These are phyloP conservation scores for Peronospora destructor DNA, from an alignment of 352 stramenopile species.

Conservation along the genomic window DNA sequence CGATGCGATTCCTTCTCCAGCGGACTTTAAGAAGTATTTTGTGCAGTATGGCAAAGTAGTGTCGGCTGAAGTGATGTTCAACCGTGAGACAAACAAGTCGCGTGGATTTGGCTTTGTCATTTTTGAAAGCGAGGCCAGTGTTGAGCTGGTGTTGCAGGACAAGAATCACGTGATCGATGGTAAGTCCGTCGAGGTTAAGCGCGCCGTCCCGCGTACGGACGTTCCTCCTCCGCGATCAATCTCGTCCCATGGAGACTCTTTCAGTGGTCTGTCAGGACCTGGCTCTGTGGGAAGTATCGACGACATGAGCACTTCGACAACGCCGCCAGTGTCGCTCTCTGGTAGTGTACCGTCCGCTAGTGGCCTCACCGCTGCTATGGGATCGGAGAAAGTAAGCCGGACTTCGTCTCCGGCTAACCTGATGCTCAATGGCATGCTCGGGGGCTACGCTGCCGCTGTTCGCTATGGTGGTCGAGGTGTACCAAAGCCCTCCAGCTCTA, in stretches of 20 bases:
- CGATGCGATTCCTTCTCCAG: slow-evolving; percentile 25
- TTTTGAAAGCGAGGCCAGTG: slow-evolving; percentile 85
- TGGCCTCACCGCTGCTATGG: slow-evolving; percentile 28
- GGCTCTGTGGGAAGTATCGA: slow-evolving; percentile 69
- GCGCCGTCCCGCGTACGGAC: slow-evolving; percentile 76
- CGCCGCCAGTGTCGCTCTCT: slow-evolving; percentile 55
- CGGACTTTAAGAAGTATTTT: slow-evolving; percentile 90
- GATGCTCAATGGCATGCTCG: slow-evolving; percentile 46
- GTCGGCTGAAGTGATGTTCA: slow-evolving; percentile 92
- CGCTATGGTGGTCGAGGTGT: slow-evolving; percentile 51
- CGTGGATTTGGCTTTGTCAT: slow-evolving; percentile 92
- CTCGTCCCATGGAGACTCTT: slow-evolving; percentile 65
- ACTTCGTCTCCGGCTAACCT: slow-evolving; percentile 28
- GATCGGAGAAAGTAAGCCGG: slow-evolving; percentile 24
- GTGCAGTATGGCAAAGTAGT: slow-evolving; percentile 90
- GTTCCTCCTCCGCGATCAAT: slow-evolving; percentile 66
- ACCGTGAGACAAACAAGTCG: slow-evolving; percentile 92
- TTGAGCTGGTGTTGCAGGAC: slow-evolving; percentile 82
- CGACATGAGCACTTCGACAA: slow-evolving; percentile 50
- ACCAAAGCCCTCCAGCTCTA: slow-evolving; percentile 34
- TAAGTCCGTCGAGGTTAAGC: slow-evolving; percentile 88
- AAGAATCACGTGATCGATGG: slow-evolving; percentile 88
- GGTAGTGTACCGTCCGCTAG: slow-evolving; percentile 37
- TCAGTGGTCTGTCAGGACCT: slow-evolving; percentile 67
- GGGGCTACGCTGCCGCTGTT: slow-evolving; percentile 77